A percentile compares a stretch with the other conserved stretches of the same genome.
These are phyloP conservation scores for Centaurea solstitialis DNA, from an alignment of 129 eudicot species.

Conservation along the genomic window DNA sequence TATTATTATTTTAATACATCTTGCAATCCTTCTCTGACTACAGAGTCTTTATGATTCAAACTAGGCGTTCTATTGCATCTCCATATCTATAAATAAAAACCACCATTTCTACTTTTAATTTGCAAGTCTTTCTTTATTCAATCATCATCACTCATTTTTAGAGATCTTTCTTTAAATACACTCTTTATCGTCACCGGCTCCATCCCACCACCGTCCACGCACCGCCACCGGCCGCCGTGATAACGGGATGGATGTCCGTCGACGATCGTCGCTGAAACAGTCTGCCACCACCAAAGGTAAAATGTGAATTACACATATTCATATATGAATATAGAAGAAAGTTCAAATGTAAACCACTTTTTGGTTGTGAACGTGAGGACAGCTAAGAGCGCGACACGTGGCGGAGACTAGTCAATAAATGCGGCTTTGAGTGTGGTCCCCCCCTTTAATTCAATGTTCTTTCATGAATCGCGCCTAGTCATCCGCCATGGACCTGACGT, in stretches of 20 bases:
- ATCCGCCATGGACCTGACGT: too few relatives aligned
- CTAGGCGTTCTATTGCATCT: not conserved
- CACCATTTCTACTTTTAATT: not conserved
- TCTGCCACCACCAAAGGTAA: slow-evolving; percentile 9
- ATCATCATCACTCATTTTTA: not conserved
- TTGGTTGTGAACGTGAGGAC: too few relatives aligned
- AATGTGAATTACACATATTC: not conserved
- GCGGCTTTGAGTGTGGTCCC: too few relatives aligned
- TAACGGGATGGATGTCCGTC: slow-evolving; percentile 29
- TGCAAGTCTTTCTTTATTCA: slow-evolving; percentile 5
- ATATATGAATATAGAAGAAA: too few relatives aligned
- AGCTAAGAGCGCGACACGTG: too few relatives aligned
- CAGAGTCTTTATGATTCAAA: slow-evolving; percentile 14
- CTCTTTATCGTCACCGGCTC: slow-evolving; percentile 32
- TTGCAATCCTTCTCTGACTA: slow-evolving; percentile 21
- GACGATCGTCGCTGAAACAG: slow-evolving; percentile 17
- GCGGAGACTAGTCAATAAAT: too few relatives aligned
- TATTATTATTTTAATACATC: slow-evolving; percentile 5
- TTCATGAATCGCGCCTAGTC: too few relatives aligned
- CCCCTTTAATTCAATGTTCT: too few relatives aligned
- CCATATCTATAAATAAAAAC: not conserved
- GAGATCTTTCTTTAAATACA: too few relatives aligned
- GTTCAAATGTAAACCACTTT: too few relatives aligned
- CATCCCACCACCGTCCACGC: slow-evolving; percentile 3
- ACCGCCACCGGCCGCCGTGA: not conserved